phyloP scores from a whole-genome alignment of 345 rosid species.

The Camelina hispida region DNA sequence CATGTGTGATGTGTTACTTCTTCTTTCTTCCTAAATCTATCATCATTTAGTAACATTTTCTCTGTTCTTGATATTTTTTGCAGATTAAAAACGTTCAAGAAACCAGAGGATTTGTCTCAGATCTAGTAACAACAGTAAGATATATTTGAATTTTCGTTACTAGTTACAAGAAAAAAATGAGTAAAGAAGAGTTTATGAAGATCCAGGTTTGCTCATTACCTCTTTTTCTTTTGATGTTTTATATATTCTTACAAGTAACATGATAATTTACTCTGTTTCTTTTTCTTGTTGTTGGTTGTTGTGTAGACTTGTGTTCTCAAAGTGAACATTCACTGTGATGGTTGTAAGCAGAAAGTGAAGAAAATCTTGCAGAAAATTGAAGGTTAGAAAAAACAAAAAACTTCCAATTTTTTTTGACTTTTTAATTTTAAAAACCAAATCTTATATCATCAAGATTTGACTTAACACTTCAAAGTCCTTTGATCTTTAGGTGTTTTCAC shows the following conservation, averaged over 20 bases:
- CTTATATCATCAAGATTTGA: conserved; percentile 12
- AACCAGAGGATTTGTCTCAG: conserved; percentile 46
- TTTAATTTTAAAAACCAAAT: background rate
- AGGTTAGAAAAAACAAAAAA: conserved; percentile 50
- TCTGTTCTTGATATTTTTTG: conserved; percentile 9
- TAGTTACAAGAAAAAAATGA: conserved; percentile 53
- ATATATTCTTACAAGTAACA: conserved; percentile 7
- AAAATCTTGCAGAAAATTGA: conserved; percentile 92
- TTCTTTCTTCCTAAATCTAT: background rate
- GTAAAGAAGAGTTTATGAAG: conserved; percentile 98
- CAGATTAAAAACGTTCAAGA: conserved; percentile 34
- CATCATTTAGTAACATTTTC: conserved; percentile 9
- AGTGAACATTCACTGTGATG: conserved; percentile 97
- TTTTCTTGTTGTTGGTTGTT: conserved; percentile 38
- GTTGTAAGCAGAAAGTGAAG: conserved; percentile 90
- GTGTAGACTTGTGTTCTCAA: conserved; percentile 95
- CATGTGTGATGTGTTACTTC: conserved; percentile 15
- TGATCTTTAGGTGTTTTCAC: conserved; percentile 63
- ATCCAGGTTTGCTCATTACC: conserved; percentile 66
- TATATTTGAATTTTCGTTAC: conserved; percentile 12
- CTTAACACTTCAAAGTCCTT: background rate
- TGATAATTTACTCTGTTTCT: conserved; percentile 31
- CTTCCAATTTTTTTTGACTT: conserved; percentile 19
- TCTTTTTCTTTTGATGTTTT: background rate
- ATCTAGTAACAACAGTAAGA: conserved; percentile 45